A percentile compares a stretch with the other conserved stretches of the same genome.
Evolutionary conservation across 148 eudicot genomes (phyloP).

Genomic region (Camellia sinensis): DNA sequence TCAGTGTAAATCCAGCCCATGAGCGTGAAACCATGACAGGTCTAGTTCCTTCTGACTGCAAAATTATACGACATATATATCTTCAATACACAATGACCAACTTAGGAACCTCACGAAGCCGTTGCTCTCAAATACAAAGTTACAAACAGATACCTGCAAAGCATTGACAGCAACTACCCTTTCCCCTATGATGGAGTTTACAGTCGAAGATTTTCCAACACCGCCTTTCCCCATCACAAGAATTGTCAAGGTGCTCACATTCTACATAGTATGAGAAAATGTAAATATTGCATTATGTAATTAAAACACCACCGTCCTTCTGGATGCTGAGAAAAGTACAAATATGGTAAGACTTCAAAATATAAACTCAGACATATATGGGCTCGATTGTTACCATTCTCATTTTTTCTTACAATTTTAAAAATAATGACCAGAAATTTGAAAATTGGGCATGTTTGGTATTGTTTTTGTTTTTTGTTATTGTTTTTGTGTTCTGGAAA

Average conservation of each 20-base stretch:
- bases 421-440: background rate
- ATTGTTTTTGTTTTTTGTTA: too few species aligned
- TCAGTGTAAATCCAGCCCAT: slow-evolving; percentile 78
- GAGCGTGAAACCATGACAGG: slow-evolving; percentile 89
- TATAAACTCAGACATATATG: background rate
- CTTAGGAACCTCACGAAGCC: background rate
- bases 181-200: slow-evolving; percentile 88
- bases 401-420: background rate
- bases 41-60: slow-evolving; percentile 79
- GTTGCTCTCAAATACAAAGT: background rate
- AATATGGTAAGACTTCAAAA: background rate
- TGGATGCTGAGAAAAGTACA: background rate
- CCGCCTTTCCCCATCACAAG: slow-evolving; percentile 98
- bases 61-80: slow-evolving; percentile 8
- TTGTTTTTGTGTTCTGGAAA: too few species aligned
- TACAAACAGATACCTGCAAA: slow-evolving; percentile 61
- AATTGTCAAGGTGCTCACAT: slow-evolving; percentile 74
- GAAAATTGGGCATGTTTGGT: background rate
- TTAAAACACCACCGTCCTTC: background rate
- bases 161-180: slow-evolving; percentile 82
- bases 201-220: slow-evolving; percentile 91
- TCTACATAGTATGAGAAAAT: slow-evolving; percentile 31
- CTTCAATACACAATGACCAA: background rate
- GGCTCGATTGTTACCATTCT: background rate
- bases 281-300: background rate